These are phyloP conservation scores for Apiospora sp. DNA, from an alignment of 2,329 filamentous ascomycete genomes.

Conservation along the genomic window DNA sequence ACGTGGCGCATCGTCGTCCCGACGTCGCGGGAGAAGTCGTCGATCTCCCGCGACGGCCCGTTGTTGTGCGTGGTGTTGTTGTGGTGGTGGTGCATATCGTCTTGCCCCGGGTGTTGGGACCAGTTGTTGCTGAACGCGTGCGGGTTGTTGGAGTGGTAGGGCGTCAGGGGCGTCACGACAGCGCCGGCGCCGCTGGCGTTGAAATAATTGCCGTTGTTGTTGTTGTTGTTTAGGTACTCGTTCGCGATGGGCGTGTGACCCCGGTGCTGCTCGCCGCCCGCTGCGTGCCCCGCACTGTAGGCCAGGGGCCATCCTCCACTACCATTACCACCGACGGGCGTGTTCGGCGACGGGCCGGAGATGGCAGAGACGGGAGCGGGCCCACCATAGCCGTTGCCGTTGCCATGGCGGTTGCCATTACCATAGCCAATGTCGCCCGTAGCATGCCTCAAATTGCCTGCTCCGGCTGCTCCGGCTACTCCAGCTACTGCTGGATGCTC, in stretches of 20 bases:
- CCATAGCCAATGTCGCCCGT: neutral
- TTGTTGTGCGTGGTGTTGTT: constrained; percentile 18
- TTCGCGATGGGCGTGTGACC: constrained; percentile 21
- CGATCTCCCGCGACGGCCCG: constrained; percentile 46
- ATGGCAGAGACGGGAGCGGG: constrained; percentile 4
- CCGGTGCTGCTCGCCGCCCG: neutral
- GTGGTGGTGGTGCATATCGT: neutral
- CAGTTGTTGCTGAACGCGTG: constrained; percentile 5
- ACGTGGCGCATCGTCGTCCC: constrained; percentile 50
- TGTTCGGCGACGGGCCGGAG: neutral
- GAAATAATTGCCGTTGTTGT: neutral
- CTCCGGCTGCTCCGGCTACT: neutral
- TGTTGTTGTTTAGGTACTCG: constrained; percentile 5
- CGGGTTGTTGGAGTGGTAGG: constrained; percentile 9
- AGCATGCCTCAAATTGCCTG: constrained; percentile 1
- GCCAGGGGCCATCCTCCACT: neutral
- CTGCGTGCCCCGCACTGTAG: constrained; percentile 11
- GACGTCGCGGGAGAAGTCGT: constrained; percentile 54
- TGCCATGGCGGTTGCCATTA: neutral
- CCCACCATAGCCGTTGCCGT: neutral
- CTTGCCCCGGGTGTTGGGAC: neutral
- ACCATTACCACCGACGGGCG: neutral
- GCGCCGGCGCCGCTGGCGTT: neutral
- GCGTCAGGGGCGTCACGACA: neutral
- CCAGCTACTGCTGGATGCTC: neutral